Conservation (phyloP, 192 early-diverging fungal genomes). For the Dissophora ornata region DNA sequence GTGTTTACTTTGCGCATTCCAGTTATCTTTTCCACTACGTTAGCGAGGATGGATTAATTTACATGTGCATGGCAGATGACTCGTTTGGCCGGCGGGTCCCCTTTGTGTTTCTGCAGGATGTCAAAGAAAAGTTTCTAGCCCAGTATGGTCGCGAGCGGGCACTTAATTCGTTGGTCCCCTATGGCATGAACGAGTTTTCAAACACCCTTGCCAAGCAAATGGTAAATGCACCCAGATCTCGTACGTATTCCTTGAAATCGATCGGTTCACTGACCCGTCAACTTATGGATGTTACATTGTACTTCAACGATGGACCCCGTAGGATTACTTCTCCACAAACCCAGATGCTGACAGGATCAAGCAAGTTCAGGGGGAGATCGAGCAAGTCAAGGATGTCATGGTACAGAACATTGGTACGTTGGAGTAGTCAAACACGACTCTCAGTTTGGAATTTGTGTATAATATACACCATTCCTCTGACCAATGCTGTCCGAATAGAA, state of each 20-base stretch:
- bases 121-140: constrained; percentile 71
- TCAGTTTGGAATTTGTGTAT: constrained; percentile 68
- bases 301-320: background rate
- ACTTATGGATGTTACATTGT: too few relatives aligned
- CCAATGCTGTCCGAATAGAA: constrained; percentile 83
- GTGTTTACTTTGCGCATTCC: too few relatives aligned
- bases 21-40: constrained; percentile 95
- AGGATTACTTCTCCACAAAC: constrained; percentile 79
- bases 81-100: constrained; percentile 80
- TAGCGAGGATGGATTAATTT: constrained; percentile 79
- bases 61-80: constrained; percentile 88
- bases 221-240: constrained; percentile 64
- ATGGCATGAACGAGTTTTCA: constrained; percentile 86
- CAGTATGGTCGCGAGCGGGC: constrained; percentile 69
- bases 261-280: too few relatives aligned
- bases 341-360: constrained; percentile 79
- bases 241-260: too few relatives aligned
- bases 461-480: constrained; percentile 88
- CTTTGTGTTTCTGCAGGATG: constrained; percentile 90
- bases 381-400: constrained; percentile 95
- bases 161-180: constrained; percentile 64
- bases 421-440: too few relatives aligned
- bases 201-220: constrained; percentile 83
- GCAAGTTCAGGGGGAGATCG: constrained; percentile 90
- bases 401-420: constrained; percentile 88